Percentiles rank a stretch among this genome's conserved stretches.
Conservation (phyloP, 768 basidiomycete species). For the Boletus rufocinnamomeus region DNA sequence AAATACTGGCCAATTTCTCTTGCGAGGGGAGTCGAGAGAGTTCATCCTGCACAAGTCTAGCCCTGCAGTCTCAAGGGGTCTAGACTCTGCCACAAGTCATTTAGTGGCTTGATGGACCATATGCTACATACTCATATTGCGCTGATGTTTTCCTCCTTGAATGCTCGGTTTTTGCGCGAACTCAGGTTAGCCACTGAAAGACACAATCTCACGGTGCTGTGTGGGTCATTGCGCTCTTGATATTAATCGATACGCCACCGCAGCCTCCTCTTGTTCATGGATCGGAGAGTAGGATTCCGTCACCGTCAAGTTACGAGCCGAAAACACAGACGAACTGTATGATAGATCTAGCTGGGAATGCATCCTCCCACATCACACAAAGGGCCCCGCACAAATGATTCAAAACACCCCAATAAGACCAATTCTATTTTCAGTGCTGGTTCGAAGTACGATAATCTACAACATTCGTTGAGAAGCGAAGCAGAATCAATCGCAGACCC, state of each 20-base stretch:
- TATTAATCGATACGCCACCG: constrained; percentile 29
- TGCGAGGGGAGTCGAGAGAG: neutral
- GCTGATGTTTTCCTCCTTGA: constrained; percentile 1
- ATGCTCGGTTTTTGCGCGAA: neutral
- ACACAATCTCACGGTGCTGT: constrained; percentile 17
- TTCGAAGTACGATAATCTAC: constrained; percentile 7
- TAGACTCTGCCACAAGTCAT: constrained; percentile 25
- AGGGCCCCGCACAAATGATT: neutral
- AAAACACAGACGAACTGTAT: neutral
- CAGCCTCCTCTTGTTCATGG: constrained; percentile 9
- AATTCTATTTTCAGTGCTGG: neutral
- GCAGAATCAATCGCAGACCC: constrained; percentile 8
- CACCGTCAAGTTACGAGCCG: neutral
- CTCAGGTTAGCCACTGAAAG: neutral
- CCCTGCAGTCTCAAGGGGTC: constrained; percentile 5
- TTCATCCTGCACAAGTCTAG: neutral
- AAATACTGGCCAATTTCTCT: neutral
- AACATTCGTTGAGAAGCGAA: constrained; percentile 10
- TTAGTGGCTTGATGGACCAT: constrained; percentile 32
- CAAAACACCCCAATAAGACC: no score
- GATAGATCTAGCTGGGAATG: constrained; percentile 3
- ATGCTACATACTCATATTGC: constrained; percentile 9
- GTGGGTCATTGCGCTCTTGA: constrained; percentile 2
- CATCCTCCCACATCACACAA: neutral
- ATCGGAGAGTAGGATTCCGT: neutral